phyloP scores from a whole-genome alignment of 345 rosid genomes.

The Corchorus capsularis region DNA sequence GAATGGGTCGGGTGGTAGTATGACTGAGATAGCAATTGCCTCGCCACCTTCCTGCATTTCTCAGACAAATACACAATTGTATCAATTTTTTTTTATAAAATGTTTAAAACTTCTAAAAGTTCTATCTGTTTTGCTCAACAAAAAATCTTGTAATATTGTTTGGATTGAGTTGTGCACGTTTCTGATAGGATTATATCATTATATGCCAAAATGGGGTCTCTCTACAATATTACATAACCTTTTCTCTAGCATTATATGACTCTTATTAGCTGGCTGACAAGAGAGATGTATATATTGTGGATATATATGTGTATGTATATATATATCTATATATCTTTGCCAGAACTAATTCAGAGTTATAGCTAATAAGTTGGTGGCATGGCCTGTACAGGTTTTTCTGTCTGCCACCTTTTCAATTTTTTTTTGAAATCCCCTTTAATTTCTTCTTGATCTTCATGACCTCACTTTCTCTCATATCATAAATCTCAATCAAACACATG shows the following conservation, averaged over 20 bases:
- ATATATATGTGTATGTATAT: background rate
- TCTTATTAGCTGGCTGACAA: constrained; percentile 9
- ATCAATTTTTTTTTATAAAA: background rate
- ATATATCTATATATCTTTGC: background rate
- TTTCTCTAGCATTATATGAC: background rate
- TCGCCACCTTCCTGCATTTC: constrained; percentile 3
- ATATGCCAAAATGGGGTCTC: background rate
- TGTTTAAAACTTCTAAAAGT: too few species aligned
- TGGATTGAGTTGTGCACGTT: constrained; percentile 5
- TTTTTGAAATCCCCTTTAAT: too few species aligned
- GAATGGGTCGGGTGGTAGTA: constrained; percentile 27
- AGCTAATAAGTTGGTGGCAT: constrained; percentile 21
- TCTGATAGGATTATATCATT: background rate
- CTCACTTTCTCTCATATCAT: constrained; percentile 15
- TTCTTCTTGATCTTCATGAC: background rate
- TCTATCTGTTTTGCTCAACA: background rate
- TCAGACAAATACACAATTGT: background rate
- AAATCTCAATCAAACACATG: constrained; percentile 16
- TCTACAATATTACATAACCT: background rate
- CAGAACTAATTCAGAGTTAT: background rate
- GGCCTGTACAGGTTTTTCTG: constrained; percentile 17
- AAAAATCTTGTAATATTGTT: background rate
- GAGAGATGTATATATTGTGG: background rate
- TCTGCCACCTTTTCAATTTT: constrained; percentile 7
- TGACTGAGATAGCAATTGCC: constrained; percentile 19